These are phyloP conservation scores for Yamadazyma akitaensis DNA, from an alignment of 805 yeast genomes.

Conservation along the genomic window DNA sequence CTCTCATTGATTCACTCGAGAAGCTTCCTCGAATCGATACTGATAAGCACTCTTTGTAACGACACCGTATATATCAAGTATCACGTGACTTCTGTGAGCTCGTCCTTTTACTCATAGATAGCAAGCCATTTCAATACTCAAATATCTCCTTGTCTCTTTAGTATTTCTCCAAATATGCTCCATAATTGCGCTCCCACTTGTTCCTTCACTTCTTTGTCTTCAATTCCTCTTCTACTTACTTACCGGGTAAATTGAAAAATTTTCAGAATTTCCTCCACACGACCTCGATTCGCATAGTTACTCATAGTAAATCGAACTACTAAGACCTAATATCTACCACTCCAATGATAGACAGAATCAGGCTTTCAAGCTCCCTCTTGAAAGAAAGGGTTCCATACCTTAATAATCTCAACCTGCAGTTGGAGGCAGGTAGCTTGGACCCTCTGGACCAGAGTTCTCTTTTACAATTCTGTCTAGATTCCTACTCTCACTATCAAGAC, in stretches of 20 bases:
- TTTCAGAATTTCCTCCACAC: conserved; percentile 3
- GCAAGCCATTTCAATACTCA: no score
- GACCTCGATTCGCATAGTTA: not conserved
- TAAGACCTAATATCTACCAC: not conserved
- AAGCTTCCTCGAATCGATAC: no score
- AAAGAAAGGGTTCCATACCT: conserved; percentile 34
- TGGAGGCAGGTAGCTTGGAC: conserved; percentile 15
- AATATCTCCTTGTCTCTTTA: no score
- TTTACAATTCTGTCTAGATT: conserved; percentile 37
- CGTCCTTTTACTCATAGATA: no score
- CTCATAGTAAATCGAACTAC: not conserved
- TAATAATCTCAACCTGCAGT: conserved; percentile 12
- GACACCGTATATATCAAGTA: no score
- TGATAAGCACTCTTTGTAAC: no score
- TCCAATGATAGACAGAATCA: conserved; percentile 4
- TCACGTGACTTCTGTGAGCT: no score
- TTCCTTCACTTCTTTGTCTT: no score
- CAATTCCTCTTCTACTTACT: no score
- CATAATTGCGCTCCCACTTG: no score
- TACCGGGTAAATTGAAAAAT: conserved; percentile 8
- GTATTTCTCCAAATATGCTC: no score
- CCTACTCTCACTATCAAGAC: conserved; percentile 53
- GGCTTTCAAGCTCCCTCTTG: conserved; percentile 29
- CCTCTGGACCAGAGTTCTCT: conserved; percentile 18
- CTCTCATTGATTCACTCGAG: not conserved